Percentiles rank a stretch among this genome's conserved stretches.
Evolutionary conservation across 176 grass and related monocot species (phyloP).

Genomic region (Eremochloa ophiuroides): DNA sequence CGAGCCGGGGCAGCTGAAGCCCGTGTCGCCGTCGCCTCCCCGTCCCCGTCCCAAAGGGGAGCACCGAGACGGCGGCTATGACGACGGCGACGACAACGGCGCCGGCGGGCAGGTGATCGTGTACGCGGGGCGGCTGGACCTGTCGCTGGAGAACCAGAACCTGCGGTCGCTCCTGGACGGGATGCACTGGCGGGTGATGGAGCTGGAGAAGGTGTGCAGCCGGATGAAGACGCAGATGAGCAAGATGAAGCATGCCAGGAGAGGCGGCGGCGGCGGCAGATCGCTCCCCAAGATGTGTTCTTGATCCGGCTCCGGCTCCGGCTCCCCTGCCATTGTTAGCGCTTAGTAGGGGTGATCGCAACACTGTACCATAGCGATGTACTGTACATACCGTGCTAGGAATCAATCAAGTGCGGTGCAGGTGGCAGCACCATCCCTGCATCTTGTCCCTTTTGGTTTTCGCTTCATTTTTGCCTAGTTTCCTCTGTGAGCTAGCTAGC

Average conservation of each 20-base stretch:
- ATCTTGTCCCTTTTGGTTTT: not conserved
- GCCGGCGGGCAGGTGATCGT: constrained; percentile 64
- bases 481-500: too few relatives aligned
- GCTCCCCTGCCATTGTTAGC: not conserved
- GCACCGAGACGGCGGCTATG: not conserved
- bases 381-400: constrained; percentile 42
- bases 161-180: constrained; percentile 74
- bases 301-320: constrained; percentile 36
- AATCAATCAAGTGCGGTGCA: constrained; percentile 11
- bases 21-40: not conserved
- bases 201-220: constrained; percentile 83
- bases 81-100: not conserved
- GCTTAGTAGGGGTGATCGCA: not conserved
- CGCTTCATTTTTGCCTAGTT: constrained; percentile 15
- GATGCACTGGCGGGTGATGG: constrained; percentile 86
- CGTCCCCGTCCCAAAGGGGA: constrained; percentile 1
- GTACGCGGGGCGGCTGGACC: constrained; percentile 67
- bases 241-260: constrained; percentile 61
- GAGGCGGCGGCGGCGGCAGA: constrained; percentile 25
- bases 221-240: constrained; percentile 85
- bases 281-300: constrained; percentile 96
- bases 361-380: not conserved
- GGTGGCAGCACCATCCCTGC: constrained; percentile 11
- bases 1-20: constrained; percentile 42
- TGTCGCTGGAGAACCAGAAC: constrained; percentile 75